A percentile compares a stretch with the other conserved stretches of the same genome.
phyloP scores from a whole-genome alignment of 805 yeast genomes.

The Wickerhamomyces bisporus region DNA sequence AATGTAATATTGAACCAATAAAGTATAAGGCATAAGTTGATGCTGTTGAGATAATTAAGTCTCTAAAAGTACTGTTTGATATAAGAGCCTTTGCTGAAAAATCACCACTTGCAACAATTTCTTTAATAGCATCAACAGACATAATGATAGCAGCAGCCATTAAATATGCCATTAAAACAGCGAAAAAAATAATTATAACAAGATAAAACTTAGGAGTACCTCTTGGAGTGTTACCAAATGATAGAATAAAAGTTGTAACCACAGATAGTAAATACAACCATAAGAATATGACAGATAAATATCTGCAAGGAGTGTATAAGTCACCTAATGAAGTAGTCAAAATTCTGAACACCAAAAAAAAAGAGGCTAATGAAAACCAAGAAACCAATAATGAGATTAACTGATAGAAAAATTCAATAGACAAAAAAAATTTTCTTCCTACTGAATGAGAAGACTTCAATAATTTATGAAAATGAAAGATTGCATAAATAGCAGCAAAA shows the following conservation, averaged over 20 bases:
- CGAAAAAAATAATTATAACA: slow-evolving; percentile 73
- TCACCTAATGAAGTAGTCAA: slow-evolving; percentile 75
- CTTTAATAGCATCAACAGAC: slow-evolving; percentile 66
- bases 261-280: slow-evolving; percentile 83
- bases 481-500: slow-evolving; percentile 87
- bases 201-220: slow-evolving; percentile 81
- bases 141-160: slow-evolving; percentile 81
- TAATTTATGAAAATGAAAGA: slow-evolving; percentile 68
- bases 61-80: slow-evolving; percentile 71
- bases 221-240: slow-evolving; percentile 91
- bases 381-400: slow-evolving; percentile 69
- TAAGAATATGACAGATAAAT: slow-evolving; percentile 70
- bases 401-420: slow-evolving; percentile 77
- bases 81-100: slow-evolving; percentile 44
- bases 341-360: slow-evolving; percentile 84
- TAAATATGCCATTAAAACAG: slow-evolving; percentile 84
- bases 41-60: slow-evolving; percentile 76
- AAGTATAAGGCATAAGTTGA: slow-evolving; percentile 83
- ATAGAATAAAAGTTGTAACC: slow-evolving; percentile 79
- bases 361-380: slow-evolving; percentile 91
- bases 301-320: slow-evolving; percentile 66
- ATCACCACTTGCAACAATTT: slow-evolving; percentile 30
- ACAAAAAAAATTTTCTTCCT: slow-evolving; percentile 62
- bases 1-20: slow-evolving; percentile 69
- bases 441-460: slow-evolving; percentile 76